Evolutionary conservation across 768 basidiomycete genomes (phyloP), one percentile per base, ranked within the genome.

Genomic region (Rhizopogon vulgaris): DNA sequence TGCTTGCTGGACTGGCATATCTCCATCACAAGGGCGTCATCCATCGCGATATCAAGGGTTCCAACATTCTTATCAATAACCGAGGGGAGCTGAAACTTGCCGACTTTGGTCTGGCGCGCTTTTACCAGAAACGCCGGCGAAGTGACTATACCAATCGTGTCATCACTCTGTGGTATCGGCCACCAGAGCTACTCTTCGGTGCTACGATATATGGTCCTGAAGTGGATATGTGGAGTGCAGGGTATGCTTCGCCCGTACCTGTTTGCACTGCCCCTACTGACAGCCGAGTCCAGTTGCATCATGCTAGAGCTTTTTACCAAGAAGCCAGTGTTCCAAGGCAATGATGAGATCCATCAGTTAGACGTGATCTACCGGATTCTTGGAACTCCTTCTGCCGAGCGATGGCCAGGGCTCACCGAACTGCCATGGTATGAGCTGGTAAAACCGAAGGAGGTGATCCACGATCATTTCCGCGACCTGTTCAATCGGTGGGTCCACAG

Each of bases 201-300:
- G 90, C 94, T 28, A 99, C 96, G 0, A 82, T 93, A 11, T 99
- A 99, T 71, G 94, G 93, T 2, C 87, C 94, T 5, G 94, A 95
- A 63, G 95, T 99, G 22, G 96, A 99, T 63, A 96, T 98, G 86
- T 99, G 96, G 96, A 95, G 93, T 67, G 96, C 96, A 38, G 96
- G 96, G 93, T 95, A 71, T 59, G 78, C 70, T 30, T 38, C 11
- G 34, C 36, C 32, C 46, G 25, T 41, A 4, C 15, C 28, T 51
- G 11, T 49, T 25, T 28, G 41, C 48, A 37, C 9, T 42, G 27
- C 27, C 12, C 18, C n/a, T 41, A 18, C 49, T 17, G 15, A 41
- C 32, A 6, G 6, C 36, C 4, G 1, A 43, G 42, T 56, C 4
- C 57, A 98, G 94, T 40, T 98, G 96, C 68, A 99, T 99, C 60